Evolutionary conservation across 768 basidiomycete species (phyloP).

Genomic region (Gloeopeniophorella convolvens): DNA sequence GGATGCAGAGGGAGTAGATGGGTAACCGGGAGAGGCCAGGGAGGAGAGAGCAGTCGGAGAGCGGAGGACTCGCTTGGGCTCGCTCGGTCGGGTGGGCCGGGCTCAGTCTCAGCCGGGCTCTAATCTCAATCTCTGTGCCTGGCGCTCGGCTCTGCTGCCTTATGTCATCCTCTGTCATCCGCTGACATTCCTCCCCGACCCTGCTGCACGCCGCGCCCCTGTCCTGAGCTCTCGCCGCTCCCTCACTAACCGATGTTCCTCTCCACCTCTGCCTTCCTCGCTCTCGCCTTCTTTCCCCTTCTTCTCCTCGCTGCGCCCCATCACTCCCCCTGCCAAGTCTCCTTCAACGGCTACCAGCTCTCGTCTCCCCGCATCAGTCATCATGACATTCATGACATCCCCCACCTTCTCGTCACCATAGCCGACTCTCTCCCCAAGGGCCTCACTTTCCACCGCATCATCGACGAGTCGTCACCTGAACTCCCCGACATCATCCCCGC

Average conservation of each 20-base stretch:
- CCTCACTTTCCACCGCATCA: not conserved
- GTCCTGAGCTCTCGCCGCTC: not conserved
- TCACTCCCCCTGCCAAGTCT: not conserved
- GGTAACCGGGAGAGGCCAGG: no score
- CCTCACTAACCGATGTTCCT: no score
- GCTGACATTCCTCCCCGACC: no score
- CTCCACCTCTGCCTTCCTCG: not conserved
- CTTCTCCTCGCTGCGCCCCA: not conserved
- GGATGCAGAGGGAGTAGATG: no score
- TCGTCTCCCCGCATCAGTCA: not conserved
- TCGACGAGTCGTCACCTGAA: not conserved
- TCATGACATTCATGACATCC: not conserved
- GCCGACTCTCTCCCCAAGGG: constrained; percentile 2
- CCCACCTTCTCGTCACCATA: not conserved
- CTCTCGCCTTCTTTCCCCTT: not conserved
- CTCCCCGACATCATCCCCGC: constrained; percentile 3
- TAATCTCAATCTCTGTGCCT: no score
- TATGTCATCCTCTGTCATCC: no score
- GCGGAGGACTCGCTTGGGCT: no score
- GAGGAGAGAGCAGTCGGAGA: no score
- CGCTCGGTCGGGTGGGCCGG: no score
- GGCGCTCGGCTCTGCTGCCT: no score
- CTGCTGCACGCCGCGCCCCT: no score
- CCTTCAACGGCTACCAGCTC: constrained; percentile 6
- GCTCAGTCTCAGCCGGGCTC: no score